Conservation (phyloP, 2,329 filamentous ascomycete genomes). For the Talaromyces sp. region DNA sequence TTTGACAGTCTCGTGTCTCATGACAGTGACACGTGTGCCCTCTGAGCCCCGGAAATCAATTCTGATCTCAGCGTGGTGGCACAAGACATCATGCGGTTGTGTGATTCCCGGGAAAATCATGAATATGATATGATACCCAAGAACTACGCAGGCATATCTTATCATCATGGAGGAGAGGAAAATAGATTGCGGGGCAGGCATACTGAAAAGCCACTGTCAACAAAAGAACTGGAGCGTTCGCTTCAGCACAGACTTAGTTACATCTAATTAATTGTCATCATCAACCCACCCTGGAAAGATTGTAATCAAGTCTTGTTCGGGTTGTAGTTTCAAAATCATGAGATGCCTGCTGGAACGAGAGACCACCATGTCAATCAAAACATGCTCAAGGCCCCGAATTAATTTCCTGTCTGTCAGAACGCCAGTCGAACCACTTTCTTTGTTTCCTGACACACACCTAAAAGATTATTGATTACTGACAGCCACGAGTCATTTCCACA, state of each 20-base stretch:
- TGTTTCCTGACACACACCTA: neutral
- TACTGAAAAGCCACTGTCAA: neutral
- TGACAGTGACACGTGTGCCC: neutral
- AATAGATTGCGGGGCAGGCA: neutral
- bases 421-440: neutral
- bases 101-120: neutral
- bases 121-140: neutral
- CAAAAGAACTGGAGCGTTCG: neutral
- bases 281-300: neutral
- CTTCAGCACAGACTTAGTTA: neutral
- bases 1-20: neutral
- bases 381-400: neutral
- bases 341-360: neutral
- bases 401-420: neutral
- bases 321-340: neutral
- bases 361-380: neutral
- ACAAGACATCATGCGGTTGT: neutral
- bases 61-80: neutral
- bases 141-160: neutral
- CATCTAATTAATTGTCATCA: neutral
- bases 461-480: too few relatives aligned
- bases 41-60: neutral
- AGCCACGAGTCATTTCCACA: neutral
- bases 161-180: neutral
- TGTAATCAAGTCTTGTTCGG: neutral